Conservation (phyloP, 495 filamentous ascomycete genomes). For the Xylaria grammica region DNA sequence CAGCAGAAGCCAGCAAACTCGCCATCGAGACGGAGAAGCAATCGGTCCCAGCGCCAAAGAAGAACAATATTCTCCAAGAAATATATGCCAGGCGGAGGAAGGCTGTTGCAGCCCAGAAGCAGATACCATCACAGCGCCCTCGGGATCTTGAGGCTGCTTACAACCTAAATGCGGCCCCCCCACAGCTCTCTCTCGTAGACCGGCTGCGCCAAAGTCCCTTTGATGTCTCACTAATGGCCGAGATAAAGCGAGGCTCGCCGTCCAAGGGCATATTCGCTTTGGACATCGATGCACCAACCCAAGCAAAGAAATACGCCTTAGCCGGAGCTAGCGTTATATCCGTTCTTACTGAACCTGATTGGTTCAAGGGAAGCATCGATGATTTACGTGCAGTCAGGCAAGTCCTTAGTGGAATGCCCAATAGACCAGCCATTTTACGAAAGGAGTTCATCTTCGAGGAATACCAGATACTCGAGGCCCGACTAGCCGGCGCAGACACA, state of each 20-base stretch:
- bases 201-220: constrained; percentile 82
- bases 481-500: constrained; percentile 92
- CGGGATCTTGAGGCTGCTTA: constrained; percentile 87
- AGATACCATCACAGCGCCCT: constrained; percentile 81
- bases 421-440: constrained; percentile 86
- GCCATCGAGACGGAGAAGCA: background rate
- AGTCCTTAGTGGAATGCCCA: constrained; percentile 84
- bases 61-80: constrained; percentile 83
- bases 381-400: constrained; percentile 88
- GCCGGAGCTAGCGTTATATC: constrained; percentile 96
- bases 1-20: constrained; percentile 29
- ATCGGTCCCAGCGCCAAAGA: constrained; percentile 51
- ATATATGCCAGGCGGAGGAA: constrained; percentile 87
- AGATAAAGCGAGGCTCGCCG: constrained; percentile 95
- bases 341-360: constrained; percentile 95
- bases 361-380: constrained; percentile 98
- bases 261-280: constrained; percentile 95
- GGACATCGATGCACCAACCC: constrained; percentile 82
- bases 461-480: constrained; percentile 96
- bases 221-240: constrained; percentile 85
- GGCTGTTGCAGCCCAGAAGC: constrained; percentile 81
- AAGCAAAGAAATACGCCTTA: constrained; percentile 89
- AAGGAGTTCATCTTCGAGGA: constrained; percentile 99
- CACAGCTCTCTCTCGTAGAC: constrained; percentile 80
- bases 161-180: constrained; percentile 80